Conservation (phyloP, 352 stramenopile genomes). For the Pythium brassicae region DNA sequence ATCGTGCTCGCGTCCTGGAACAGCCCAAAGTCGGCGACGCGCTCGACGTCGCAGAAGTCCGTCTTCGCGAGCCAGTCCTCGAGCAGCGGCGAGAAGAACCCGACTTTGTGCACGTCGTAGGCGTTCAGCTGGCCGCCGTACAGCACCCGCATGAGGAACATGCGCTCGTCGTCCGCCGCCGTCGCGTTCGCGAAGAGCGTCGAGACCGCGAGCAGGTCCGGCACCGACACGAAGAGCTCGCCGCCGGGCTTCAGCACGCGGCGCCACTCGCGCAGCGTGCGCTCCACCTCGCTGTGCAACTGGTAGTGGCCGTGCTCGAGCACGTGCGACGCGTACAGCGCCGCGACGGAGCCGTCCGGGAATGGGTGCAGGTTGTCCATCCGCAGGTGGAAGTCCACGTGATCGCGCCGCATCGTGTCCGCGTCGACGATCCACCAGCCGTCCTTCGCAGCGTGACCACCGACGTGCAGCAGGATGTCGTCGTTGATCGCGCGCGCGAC, state of each 20-base stretch:
- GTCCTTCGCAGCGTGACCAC: constrained; percentile 29
- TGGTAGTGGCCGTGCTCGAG: constrained; percentile 72
- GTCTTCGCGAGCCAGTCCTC: constrained; percentile 28
- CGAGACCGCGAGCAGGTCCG: constrained; percentile 54
- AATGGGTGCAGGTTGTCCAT: constrained; percentile 76
- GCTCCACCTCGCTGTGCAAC: constrained; percentile 36
- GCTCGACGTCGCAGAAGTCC: constrained; percentile 56
- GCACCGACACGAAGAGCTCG: constrained; percentile 54
- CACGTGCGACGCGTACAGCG: constrained; percentile 72
- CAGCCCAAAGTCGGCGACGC: constrained; percentile 42
- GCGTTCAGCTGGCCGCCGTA: constrained; percentile 61
- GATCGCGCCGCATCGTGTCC: constrained; percentile 20
- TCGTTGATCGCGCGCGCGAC: constrained; percentile 20
- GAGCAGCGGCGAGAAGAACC: constrained; percentile 62
- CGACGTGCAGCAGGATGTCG: constrained; percentile 59
- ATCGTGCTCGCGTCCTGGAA: constrained; percentile 54
- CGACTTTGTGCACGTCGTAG: constrained; percentile 77
- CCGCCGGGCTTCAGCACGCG: constrained; percentile 60
- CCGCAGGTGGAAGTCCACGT: constrained; percentile 56
- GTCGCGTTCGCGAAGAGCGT: constrained; percentile 55
- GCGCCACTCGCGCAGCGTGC: constrained; percentile 65
- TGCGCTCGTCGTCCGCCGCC: constrained; percentile 43
- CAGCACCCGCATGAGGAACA: constrained; percentile 73
- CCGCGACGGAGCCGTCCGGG: constrained; percentile 42
- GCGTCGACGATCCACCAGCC: constrained; percentile 77